Evolutionary conservation across 345 rosid genomes (phyloP), one percentile per base, ranked within the genome.

Genomic region (Moringa oleifera): DNA sequence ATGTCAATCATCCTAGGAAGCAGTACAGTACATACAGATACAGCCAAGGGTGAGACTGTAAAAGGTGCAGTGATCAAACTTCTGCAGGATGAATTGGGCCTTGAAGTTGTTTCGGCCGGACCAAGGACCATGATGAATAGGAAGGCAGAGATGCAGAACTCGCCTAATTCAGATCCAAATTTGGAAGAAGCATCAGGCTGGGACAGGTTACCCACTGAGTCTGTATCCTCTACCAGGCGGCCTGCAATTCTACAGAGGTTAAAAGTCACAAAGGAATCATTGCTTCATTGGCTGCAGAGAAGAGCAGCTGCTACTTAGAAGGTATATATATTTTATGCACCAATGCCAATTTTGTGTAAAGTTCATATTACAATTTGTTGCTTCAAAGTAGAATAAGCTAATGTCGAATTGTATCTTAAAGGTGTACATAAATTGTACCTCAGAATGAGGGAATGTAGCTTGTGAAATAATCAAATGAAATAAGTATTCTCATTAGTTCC

Each of bases 1-100:
- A 20, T 88, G 67, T 60, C 71, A 79, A 94, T 94, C 61, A 80
- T 83, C 59, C 55, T 88, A 67, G 99, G 90, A 73, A 76, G 63
- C 37, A 59, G 50, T 53, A 73, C 77, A 69, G 59, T 62, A 18
- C 61, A 68, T 57, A 52, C 51, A 22, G 70, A 62, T 61, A 70
- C 77, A 58, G 64, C 63, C 53, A 62, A 70, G 60, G 52, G 59
- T 23, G 70, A 66, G 20, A 45, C 64, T 8, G 80, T 86, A 64
- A 83, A 80, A 79, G 68, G 76, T 70, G 85, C 77, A 49, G 67
- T 88, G 57, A 67, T 75, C 25, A 74, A 76, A 61, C 85, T 94
- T 70, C 75, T 90, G 69, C 69, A 73, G 59, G 75, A 77, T 22
- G 96, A 88, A 46, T 61, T 94, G 68, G 89, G 95, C 64, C 89